Percentiles rank a stretch among this genome's conserved stretches.
phyloP scores from a whole-genome alignment of 2,329 filamentous ascomycete genomes.

The Trichoderma sp. region DNA sequence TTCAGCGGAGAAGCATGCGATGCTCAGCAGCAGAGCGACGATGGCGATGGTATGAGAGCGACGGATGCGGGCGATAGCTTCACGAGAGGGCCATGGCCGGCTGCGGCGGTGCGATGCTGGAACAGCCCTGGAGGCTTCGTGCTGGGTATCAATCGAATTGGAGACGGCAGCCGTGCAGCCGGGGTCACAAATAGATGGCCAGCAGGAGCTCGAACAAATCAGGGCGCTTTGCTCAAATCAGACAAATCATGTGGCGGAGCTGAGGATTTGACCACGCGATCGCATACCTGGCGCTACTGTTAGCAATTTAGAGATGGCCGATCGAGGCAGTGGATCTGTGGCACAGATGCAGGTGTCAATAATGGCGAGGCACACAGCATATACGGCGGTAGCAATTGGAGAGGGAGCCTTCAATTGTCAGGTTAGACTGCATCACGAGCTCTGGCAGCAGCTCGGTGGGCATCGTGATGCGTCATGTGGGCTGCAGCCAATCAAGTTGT shows the following conservation, averaged over 20 bases:
- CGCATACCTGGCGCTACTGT: not conserved
- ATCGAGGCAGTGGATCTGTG: conserved; percentile 3
- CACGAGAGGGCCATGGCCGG: conserved; percentile 22
- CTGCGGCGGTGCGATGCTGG: not conserved
- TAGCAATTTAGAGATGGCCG: not conserved
- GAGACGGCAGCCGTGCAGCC: not conserved
- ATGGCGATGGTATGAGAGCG: not conserved
- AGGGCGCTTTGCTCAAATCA: conserved; percentile 6
- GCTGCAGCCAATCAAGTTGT: conserved; percentile 15
- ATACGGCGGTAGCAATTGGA: not conserved
- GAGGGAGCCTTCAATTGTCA: not conserved
- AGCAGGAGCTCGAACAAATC: not conserved
- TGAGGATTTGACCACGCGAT: conserved; percentile 20
- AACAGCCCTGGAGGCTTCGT: not conserved
- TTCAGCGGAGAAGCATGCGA: conserved; percentile 9
- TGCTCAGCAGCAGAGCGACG: not conserved
- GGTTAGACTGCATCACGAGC: conserved; percentile 17
- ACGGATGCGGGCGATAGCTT: not conserved
- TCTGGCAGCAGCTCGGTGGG: not conserved
- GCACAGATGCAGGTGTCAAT: not conserved
- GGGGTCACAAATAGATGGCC: not conserved
- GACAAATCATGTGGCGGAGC: conserved; percentile 18
- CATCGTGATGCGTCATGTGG: conserved; percentile 23
- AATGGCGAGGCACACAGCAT: not conserved
- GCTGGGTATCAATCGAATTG: not conserved